These are phyloP conservation scores for Orychophragmus violaceus DNA, from an alignment of 345 rosid species.

Conservation along the genomic window DNA sequence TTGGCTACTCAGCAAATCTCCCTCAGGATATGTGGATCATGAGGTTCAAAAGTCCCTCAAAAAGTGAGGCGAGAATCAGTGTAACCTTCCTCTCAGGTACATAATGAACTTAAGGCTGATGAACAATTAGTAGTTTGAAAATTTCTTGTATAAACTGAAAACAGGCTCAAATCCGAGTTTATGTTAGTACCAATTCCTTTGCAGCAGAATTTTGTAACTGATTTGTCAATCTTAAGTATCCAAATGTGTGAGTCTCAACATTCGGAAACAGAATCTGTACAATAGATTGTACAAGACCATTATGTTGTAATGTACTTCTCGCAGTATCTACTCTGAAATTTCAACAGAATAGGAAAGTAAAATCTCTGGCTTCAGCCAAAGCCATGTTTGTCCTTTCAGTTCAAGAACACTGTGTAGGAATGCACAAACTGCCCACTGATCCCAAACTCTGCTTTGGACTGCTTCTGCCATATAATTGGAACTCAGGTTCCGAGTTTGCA, in stretches of 20 bases:
- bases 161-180: too few species aligned
- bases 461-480: constrained; percentile 49
- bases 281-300: neutral
- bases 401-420: constrained; percentile 48
- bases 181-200: too few species aligned
- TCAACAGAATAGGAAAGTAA: neutral
- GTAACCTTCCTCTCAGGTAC: neutral
- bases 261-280: constrained; percentile 12
- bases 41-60: constrained; percentile 16
- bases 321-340: constrained; percentile 12
- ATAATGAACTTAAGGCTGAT: neutral
- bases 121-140: neutral
- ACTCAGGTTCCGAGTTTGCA: constrained; percentile 49
- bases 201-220: neutral
- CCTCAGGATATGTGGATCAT: constrained; percentile 41
- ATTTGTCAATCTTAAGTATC: neutral
- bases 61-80: constrained; percentile 29
- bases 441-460: constrained; percentile 41
- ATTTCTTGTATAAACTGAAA: neutral
- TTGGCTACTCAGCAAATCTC: constrained; percentile 76
- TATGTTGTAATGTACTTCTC: constrained; percentile 18
- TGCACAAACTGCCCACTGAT: constrained; percentile 47
- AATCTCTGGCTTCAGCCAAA: constrained; percentile 16
- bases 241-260: neutral
- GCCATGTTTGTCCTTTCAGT: constrained; percentile 21